A percentile compares a stretch with the other conserved stretches of the same genome.
phyloP scores from a whole-genome alignment of 306 rosid species.

The Castanea sativa region DNA sequence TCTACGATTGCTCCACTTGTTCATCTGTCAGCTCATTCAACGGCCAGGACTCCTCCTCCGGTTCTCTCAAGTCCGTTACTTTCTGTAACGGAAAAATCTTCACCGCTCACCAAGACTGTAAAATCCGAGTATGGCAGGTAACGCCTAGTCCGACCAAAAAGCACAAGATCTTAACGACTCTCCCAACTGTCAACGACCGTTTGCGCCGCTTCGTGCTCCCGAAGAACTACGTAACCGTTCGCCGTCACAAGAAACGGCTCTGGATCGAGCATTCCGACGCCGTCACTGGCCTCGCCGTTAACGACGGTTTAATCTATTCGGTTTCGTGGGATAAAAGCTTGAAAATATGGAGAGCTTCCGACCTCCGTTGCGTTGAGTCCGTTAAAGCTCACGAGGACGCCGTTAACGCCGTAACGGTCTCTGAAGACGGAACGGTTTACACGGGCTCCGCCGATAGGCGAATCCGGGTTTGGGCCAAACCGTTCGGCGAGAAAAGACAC shows the following conservation, averaged over 20 bases:
- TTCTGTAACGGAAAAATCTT: conserved; percentile 42
- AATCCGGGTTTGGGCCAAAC: conserved; percentile 73
- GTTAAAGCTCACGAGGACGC: conserved; percentile 88
- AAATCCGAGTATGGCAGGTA: conserved; percentile 67
- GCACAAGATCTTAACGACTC: conserved; percentile 40
- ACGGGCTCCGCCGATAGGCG: conserved; percentile 77
- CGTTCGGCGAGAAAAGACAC: conserved; percentile 49
- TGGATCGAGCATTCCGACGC: conserved; percentile 95
- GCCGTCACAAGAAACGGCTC: conserved; percentile 69
- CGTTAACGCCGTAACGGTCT: conserved; percentile 71
- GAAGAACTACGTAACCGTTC: conserved; percentile 58
- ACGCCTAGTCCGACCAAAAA: neutral
- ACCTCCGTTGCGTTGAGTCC: conserved; percentile 70
- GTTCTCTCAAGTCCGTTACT: conserved; percentile 61
- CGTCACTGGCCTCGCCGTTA: conserved; percentile 61
- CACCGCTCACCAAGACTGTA: conserved; percentile 82
- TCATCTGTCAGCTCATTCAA: conserved; percentile 38
- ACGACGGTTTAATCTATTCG: conserved; percentile 59
- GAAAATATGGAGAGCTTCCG: conserved; percentile 70
- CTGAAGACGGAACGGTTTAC: conserved; percentile 67
- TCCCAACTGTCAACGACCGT: conserved; percentile 77
- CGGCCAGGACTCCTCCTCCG: conserved; percentile 45
- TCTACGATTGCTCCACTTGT: conserved; percentile 51
- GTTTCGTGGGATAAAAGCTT: conserved; percentile 89
- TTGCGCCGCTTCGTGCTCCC: conserved; percentile 65